Evolutionary conservation across 768 basidiomycete species (phyloP).

Genomic region (Lentinula raphanica): DNA sequence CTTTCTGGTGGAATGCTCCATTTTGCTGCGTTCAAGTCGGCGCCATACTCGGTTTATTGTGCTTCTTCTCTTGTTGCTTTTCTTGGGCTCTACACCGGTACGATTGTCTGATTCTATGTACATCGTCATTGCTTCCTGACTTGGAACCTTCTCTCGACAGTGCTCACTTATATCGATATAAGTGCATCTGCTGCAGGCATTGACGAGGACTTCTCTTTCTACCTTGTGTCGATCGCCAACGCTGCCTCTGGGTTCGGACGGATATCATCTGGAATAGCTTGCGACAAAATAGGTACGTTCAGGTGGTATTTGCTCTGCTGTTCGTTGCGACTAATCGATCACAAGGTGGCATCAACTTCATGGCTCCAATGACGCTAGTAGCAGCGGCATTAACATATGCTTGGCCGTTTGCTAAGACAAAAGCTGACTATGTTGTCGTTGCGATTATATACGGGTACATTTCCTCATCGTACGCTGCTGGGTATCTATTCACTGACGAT

Average conservation of each 20-base stretch:
- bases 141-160: too few species aligned
- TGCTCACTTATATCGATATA: slow-evolving; percentile 54
- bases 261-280: slow-evolving; percentile 43
- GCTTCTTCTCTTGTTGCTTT: slow-evolving; percentile 50
- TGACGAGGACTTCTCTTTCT: slow-evolving; percentile 30
- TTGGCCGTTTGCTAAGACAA: slow-evolving; percentile 60
- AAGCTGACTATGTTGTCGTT: slow-evolving; percentile 29
- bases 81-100: slow-evolving; percentile 67
- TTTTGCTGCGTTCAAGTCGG: slow-evolving; percentile 43
- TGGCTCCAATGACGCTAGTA: slow-evolving; percentile 54
- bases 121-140: too few species aligned
- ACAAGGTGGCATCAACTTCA: slow-evolving; percentile 63
- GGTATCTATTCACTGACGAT: background rate
- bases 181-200: slow-evolving; percentile 34
- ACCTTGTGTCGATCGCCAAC: slow-evolving; percentile 45
- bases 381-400: slow-evolving; percentile 57
- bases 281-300: slow-evolving; percentile 48
- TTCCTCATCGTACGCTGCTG: background rate
- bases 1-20: slow-evolving; percentile 57
- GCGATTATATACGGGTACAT: slow-evolving; percentile 5
- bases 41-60: slow-evolving; percentile 54
- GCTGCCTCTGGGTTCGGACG: slow-evolving; percentile 44
- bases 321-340: background rate
- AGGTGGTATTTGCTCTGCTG: background rate
- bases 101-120: background rate